These are phyloP conservation scores for Alternaria sp. DNA, from an alignment of 2,329 filamentous ascomycete species.

Conservation along the genomic window DNA sequence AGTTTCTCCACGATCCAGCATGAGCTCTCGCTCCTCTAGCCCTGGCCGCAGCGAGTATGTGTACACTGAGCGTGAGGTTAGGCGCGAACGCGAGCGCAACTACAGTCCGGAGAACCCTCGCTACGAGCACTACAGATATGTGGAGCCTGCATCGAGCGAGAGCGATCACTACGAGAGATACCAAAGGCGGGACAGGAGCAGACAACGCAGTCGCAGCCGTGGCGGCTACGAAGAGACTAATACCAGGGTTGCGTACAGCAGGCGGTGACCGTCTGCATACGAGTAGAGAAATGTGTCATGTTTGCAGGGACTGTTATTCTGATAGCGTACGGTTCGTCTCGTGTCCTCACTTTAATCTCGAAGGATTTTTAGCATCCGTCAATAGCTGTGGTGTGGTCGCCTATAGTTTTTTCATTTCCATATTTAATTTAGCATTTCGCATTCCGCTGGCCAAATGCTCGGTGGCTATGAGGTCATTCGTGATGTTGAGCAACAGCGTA, in stretches of 20 bases:
- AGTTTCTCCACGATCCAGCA: constrained; percentile 51
- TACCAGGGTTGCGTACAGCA: constrained; percentile 42
- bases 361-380: not conserved
- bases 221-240: constrained; percentile 44
- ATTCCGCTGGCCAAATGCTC: not conserved
- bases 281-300: not conserved
- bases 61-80: constrained; percentile 54
- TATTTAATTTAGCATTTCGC: not conserved
- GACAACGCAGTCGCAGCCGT: constrained; percentile 41
- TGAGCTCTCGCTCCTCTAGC: constrained; percentile 41
- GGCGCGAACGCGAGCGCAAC: constrained; percentile 52
- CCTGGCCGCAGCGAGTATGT: constrained; percentile 51
- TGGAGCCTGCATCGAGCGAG: constrained; percentile 50
- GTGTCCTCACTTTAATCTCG: not conserved
- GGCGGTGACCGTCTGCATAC: constrained; percentile 18
- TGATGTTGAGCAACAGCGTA: constrained; percentile 5
- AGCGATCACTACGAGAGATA: constrained; percentile 39
- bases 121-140: constrained; percentile 58
- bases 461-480: constrained; percentile 14
- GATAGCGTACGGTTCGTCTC: not conserved
- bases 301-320: not conserved
- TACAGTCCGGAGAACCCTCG: constrained; percentile 48
- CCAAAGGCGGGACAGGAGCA: constrained; percentile 34
- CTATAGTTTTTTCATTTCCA: not conserved
- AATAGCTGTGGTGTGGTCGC: not conserved